Evolutionary conservation across 768 basidiomycete genomes (phyloP).

Genomic region (Mycena latifolia): DNA sequence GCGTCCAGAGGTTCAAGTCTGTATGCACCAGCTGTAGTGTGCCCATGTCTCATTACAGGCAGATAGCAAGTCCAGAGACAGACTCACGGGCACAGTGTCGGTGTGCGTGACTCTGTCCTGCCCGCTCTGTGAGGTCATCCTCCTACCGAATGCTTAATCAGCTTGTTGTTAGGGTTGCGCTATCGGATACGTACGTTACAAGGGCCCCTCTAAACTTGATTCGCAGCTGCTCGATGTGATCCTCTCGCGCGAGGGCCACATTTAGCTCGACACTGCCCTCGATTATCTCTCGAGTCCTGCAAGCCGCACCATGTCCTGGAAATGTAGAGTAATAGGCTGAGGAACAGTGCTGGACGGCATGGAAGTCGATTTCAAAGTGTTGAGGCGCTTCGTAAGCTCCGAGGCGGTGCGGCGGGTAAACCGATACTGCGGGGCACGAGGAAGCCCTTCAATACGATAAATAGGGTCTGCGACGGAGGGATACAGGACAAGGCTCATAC

Average conservation of each 20-base stretch:
- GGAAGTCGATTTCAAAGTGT: no score
- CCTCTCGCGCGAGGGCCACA: constrained; percentile 11
- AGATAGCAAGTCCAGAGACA: neutral
- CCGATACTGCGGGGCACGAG: no score
- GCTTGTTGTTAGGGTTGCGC: neutral
- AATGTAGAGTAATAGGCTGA: constrained; percentile 28
- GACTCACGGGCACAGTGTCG: constrained; percentile 1
- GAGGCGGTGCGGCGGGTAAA: no score
- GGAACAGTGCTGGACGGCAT: neutral
- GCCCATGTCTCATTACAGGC: neutral
- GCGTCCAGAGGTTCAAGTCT: constrained; percentile 15
- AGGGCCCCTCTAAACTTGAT: constrained; percentile 33
- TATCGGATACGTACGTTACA: constrained; percentile 25
- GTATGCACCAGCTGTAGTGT: neutral
- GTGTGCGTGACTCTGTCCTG: neutral
- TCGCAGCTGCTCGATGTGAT: constrained; percentile 32
- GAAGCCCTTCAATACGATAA: no score
- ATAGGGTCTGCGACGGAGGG: no score
- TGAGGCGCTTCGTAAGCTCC: no score
- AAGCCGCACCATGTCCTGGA: constrained; percentile 31
- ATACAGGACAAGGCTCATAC: no score
- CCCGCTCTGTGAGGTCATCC: neutral
- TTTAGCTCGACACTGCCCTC: constrained; percentile 31
- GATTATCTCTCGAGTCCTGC: constrained; percentile 33
- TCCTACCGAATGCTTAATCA: neutral